Conservation (phyloP, 1,139 yeast species). For the Diutina scorzettiae region DNA sequence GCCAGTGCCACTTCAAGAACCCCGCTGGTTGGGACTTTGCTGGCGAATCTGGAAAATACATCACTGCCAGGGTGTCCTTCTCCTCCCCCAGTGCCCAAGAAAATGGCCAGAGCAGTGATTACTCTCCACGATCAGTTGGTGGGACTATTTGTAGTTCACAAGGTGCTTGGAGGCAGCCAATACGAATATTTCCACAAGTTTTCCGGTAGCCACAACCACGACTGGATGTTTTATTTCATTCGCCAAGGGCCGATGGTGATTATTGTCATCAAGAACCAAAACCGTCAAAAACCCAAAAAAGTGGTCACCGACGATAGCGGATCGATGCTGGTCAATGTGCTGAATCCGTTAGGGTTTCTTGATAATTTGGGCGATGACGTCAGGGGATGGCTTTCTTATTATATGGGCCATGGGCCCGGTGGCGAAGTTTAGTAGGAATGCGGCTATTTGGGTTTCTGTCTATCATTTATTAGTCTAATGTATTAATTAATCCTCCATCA, state of each 20-base stretch:
- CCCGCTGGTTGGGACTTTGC: too few relatives aligned
- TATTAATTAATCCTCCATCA: too few relatives aligned
- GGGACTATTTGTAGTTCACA: slow-evolving; percentile 20
- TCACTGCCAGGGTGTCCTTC: slow-evolving; percentile 7
- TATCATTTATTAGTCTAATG: too few relatives aligned
- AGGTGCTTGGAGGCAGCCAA: slow-evolving; percentile 10
- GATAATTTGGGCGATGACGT: slow-evolving; percentile 36
- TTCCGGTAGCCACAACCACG: slow-evolving; percentile 24
- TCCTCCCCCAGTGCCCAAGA: background rate
- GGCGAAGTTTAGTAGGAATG: too few relatives aligned
- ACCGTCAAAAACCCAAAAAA: slow-evolving; percentile 9
- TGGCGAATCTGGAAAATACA: slow-evolving; percentile 7
- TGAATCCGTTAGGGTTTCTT: slow-evolving; percentile 22
- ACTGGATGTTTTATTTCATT: slow-evolving; percentile 35
- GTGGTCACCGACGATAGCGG: slow-evolving; percentile 6
- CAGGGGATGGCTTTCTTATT: slow-evolving; percentile 21
- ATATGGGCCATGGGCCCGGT: background rate
- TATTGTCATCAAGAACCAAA: slow-evolving; percentile 25
- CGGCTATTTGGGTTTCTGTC: too few relatives aligned
- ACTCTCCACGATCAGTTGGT: slow-evolving; percentile 30
- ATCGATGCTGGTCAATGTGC: background rate
- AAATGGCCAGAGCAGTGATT: slow-evolving; percentile 16
- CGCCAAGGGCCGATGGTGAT: slow-evolving; percentile 22
- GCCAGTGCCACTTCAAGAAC: slow-evolving; percentile 8
- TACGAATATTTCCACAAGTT: slow-evolving; percentile 33